These are phyloP conservation scores for Solanum appendiculatum DNA, from an alignment of 257 asterid genomes.

Conservation along the genomic window DNA sequence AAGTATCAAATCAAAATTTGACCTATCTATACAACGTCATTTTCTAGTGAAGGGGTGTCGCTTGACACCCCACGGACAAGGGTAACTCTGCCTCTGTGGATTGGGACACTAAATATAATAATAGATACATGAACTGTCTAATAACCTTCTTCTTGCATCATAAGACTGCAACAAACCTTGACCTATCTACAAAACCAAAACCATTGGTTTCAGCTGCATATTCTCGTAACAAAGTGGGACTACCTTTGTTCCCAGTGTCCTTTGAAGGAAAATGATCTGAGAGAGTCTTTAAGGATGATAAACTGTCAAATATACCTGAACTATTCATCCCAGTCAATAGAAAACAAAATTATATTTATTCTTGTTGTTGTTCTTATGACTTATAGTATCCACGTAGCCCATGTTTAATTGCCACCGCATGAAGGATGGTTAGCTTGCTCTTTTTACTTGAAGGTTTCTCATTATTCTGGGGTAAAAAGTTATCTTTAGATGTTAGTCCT, in stretches of 20 bases:
- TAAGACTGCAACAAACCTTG: neutral
- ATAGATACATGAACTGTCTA: neutral
- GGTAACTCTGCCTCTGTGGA: neutral
- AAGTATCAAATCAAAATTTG: neutral
- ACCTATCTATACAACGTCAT: neutral
- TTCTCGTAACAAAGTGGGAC: neutral
- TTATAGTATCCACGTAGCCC: neutral
- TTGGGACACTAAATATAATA: neutral
- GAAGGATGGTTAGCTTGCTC: neutral
- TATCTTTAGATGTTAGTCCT: neutral
- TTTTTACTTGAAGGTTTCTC: neutral
- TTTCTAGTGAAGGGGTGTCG: neutral
- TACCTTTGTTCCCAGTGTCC: neutral
- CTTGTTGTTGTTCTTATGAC: neutral
- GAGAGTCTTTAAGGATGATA: neutral
- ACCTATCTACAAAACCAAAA: neutral
- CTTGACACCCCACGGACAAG: neutral
- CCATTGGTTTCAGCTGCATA: neutral
- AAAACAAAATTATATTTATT: neutral
- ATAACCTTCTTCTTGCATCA: neutral
- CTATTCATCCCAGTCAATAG: neutral
- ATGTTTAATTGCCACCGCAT: neutral
- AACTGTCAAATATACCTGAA: neutral
- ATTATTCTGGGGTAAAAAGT: neutral
- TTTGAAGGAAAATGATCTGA: neutral